Evolutionary conservation across 345 rosid species (phyloP).

Genomic region (Kernera saxatilis): DNA sequence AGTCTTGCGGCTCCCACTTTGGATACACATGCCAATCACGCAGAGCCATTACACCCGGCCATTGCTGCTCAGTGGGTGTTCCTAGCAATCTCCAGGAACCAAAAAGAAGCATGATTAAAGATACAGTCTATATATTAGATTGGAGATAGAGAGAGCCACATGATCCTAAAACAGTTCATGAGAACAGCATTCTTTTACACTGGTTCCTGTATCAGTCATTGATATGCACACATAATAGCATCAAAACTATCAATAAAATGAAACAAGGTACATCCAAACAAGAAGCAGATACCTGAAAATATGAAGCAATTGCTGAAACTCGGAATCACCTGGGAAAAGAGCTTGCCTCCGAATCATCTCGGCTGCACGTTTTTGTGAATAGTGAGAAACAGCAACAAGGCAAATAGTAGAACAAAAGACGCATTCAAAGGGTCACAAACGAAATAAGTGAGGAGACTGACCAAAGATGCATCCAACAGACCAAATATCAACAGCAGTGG

Average conservation of each 20-base stretch:
- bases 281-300: conserved; percentile 68
- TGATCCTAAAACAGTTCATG: not conserved
- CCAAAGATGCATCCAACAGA: conserved; percentile 96
- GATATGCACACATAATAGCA: not conserved
- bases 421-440: not conserved
- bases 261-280: not conserved
- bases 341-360: conserved; percentile 92
- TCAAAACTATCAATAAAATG: not conserved
- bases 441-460: not conserved
- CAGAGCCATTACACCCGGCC: conserved; percentile 28
- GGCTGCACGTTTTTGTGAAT: conserved; percentile 24
- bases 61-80: conserved; percentile 31
- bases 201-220: not conserved
- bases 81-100: conserved; percentile 37
- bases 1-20: conserved; percentile 75
- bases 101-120: not conserved
- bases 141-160: not conserved
- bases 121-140: not conserved
- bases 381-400: not conserved
- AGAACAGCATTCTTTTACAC: not conserved
- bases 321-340: conserved; percentile 94
- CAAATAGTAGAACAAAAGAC: not conserved
- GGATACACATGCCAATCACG: conserved; percentile 97
- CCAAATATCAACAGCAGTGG: conserved; percentile 94
- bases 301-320: conserved; percentile 86